These are phyloP conservation scores for Tarenaya hassleriana DNA, from an alignment of 345 rosid genomes.

Conservation along the genomic window DNA sequence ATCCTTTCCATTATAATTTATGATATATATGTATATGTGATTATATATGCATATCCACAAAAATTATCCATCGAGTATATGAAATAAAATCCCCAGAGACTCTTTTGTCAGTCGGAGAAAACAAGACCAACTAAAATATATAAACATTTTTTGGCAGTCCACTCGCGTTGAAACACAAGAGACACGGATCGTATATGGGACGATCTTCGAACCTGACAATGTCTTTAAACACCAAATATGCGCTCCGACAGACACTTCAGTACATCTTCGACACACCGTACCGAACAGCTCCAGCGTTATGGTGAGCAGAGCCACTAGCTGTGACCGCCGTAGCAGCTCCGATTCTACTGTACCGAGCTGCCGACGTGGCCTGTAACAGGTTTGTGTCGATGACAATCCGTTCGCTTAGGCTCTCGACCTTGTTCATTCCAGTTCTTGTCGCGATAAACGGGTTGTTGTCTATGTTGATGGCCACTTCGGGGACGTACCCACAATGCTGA, in stretches of 20 bases:
- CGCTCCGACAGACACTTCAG: constrained; percentile 13
- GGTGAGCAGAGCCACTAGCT: constrained; percentile 38
- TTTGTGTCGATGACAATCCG: constrained; percentile 51
- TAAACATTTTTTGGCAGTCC: too few relatives aligned
- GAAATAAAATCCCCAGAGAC: too few relatives aligned
- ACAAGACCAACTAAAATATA: too few relatives aligned
- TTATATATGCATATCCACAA: too few relatives aligned
- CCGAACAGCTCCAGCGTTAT: constrained; percentile 73
- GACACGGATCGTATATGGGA: too few relatives aligned
- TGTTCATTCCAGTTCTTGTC: constrained; percentile 54
- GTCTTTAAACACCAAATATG: too few relatives aligned
- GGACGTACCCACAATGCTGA: constrained; percentile 47
- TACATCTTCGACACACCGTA: constrained; percentile 70
- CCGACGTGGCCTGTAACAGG: constrained; percentile 45
- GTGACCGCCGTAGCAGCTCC: constrained; percentile 40
- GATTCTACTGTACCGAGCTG: constrained; percentile 33
- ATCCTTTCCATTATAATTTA: too few relatives aligned
- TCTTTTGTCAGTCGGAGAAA: too few relatives aligned
- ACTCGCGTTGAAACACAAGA: too few relatives aligned
- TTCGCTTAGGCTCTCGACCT: constrained; percentile 47
- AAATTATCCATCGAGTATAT: too few relatives aligned
- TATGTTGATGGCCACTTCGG: constrained; percentile 72
- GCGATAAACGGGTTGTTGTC: constrained; percentile 71
- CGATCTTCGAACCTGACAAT: too few relatives aligned
- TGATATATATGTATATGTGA: too few relatives aligned